Evolutionary conservation across 2,329 filamentous ascomycete species (phyloP), one percentile per base, ranked within the genome.

Genomic region (Diaporthe sp.): DNA sequence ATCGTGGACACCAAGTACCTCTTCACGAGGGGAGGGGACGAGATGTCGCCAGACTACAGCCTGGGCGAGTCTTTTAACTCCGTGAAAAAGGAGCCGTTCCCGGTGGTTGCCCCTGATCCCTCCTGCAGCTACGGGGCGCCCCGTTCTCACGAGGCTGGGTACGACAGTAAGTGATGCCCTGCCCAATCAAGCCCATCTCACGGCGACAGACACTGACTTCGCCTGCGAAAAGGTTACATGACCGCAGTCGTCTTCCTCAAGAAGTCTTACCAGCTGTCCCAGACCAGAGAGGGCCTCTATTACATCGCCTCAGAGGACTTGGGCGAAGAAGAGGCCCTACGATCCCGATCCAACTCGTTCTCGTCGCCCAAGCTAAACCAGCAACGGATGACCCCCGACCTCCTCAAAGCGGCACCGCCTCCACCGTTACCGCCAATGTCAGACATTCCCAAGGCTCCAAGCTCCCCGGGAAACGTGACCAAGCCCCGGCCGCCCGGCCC

Each of bases 1-100:
- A 73, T 89, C 81, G 72, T 94, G 91, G 49, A 98, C 90, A 46
- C 95, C 93, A 55, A 97, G 82, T 13, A 97, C 90, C 72, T 94
- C 91, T 0, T 94, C 92, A 71, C 94, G 92, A 0, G 94, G 89
- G 9, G 93, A 91, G 2, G 91, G 93, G 74, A 97, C 91, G 81
- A 97, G 93, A 79, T 97, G 95, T 46, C 97, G 92, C 53, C 78
- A 5, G 74, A 76, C 2, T 60, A 75, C 10, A 78, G 6, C 19
- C 78, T 82, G 3, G 61, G 71, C 13, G 76, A 79, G 15, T 76
- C 78, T 6, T 78, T 74, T 39, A 4, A 1, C 1, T 58, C 76
- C 3, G 42, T 74, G 4, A n/a, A 60, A 2, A 25, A 44, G 1
- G 34, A 73, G 8, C 1, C 13, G 4, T 10, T 71, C 7, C 78